A percentile compares a stretch with the other conserved stretches of the same genome.
Conservation (phyloP, 352 stramenopile genomes). For the Phytophthora quininea region DNA sequence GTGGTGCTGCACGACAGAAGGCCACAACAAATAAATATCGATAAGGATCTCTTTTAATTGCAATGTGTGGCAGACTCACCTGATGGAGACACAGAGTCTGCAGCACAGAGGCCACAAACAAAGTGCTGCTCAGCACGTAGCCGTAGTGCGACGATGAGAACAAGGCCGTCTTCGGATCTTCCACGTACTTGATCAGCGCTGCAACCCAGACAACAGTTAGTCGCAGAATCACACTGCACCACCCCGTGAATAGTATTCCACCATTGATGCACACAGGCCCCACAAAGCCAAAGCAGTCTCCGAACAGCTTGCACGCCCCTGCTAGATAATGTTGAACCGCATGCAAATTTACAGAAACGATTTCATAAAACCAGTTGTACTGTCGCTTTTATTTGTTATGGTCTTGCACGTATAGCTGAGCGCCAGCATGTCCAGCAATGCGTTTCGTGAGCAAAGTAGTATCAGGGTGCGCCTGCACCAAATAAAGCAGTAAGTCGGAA, state of each 20-base stretch:
- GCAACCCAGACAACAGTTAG: background rate
- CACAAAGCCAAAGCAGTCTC: slow-evolving; percentile 93
- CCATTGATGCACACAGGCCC: slow-evolving; percentile 49
- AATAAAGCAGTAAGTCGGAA: too few relatives aligned
- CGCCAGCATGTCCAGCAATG: too few relatives aligned
- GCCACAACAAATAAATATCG: background rate
- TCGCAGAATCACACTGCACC: background rate
- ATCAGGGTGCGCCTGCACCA: too few relatives aligned
- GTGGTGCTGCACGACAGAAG: slow-evolving; percentile 39
- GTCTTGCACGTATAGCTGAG: too few relatives aligned
- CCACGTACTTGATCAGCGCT: slow-evolving; percentile 71
- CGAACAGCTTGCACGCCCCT: slow-evolving; percentile 91
- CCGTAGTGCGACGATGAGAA: slow-evolving; percentile 56
- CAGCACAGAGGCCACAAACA: slow-evolving; percentile 53
- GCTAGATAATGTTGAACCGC: slow-evolving; percentile 62
- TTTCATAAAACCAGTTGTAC: background rate
- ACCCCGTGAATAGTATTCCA: background rate
- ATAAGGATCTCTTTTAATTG: background rate
- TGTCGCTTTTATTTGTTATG: too few relatives aligned
- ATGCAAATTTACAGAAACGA: background rate
- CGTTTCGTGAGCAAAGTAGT: too few relatives aligned
- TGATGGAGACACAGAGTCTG: slow-evolving; percentile 73
- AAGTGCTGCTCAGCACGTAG: slow-evolving; percentile 53
- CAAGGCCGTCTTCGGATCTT: slow-evolving; percentile 49
- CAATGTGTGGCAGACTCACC: slow-evolving; percentile 13